Base-by-base conservation (phyloP, 2,329 filamentous ascomycete genomes). In the Monosporascus sp. region DNA sequence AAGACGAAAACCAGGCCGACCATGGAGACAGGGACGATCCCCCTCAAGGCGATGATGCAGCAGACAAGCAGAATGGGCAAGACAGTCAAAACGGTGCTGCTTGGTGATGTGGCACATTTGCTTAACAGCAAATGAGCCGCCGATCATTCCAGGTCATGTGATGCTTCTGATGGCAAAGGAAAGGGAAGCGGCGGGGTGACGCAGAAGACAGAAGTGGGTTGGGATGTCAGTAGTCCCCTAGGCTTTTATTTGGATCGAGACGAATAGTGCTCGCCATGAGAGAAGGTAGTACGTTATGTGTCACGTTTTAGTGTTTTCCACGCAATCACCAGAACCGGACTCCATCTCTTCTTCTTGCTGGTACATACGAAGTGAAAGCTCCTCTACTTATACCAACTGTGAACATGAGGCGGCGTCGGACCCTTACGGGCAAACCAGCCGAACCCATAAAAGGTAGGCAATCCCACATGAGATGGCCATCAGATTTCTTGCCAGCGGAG, bases 401-500 rank as follows among this genome's bases (percentile, higher is more conserved):
- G 90, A 80, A 83, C 88, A 87, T 84, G 78, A 73, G 70, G 71
- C 89, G 87, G 88, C 88, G 88, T 83, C 83, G 87, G 87, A 81
- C 88, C 89, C 88, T 93, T 81, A 82, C 88, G 85, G 87, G 88
- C 87, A 89, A 90, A 79, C 76, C 77, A 69, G 64, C 72, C 66
- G 62, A 67, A 67, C 68, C 69, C 64, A 58, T 66, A 67, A 71
- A 68, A 69, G 74, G 73, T 71, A 69, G 75, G 71, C 66, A 44
- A 44, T 44, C 41, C 20, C 41, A 26, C 20, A 17, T 26, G 41
- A 26, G 67, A 72, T 68, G 61, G 60, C 66, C 71, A 94, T 90
- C 90, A 90, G 94, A 93, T 94, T 94, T 94, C 90, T 91, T 90
- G 92, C 91, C 91, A 92, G 90, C 90, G 76, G 61, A 44, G 52